Evolutionary conservation across 805 yeast species (phyloP), one percentile per base, ranked within the genome.

Genomic region (Cyberlindnera bimundalis): DNA sequence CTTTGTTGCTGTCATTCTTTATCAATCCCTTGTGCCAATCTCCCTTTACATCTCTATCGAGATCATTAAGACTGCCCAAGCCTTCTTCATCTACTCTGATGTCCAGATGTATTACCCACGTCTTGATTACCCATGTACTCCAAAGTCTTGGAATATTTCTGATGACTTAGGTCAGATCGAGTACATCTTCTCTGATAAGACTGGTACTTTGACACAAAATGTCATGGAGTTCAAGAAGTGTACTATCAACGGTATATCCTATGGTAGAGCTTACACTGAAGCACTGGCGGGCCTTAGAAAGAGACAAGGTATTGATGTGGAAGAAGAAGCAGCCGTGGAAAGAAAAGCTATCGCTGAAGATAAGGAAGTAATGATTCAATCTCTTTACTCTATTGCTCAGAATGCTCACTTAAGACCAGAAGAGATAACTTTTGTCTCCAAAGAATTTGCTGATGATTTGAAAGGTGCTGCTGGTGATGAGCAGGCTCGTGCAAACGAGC

Each of bases 121-220:
- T 39, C 62, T 85, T 45, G 91, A 85, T 59, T 84, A 78, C 53
- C 91, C 93, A 3, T 85, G 95, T 60, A 79, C 84, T 10, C 93
- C 95, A 13, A 84, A 84, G 56, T 73, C 90, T 0, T 85, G 95
- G 95, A 81, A 78, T 56, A 84, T 85, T 32, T 81, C 90, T 3
- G 95, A 85, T 67, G 95, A 85, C 62, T 66, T 85, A 52, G 95
- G 95, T 24, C 95, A 85, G 60, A 81, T 85, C 49, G 95, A 85
- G 58, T 85, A 85, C 57, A 78, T 85, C 35, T 85, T 85, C 60
- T 80, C 88, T 63, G 95, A 84, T 64, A 84, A 84, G 58, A 84
- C 95, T 1, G 95, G 95, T 46, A 84, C 95, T 1, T 64, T 84
- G 53, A 84, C 95, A 1, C 93, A 84, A 58, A 84, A 84, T 56